phyloP scores from a whole-genome alignment of 805 yeast species.

The Candida fluviatilis region DNA sequence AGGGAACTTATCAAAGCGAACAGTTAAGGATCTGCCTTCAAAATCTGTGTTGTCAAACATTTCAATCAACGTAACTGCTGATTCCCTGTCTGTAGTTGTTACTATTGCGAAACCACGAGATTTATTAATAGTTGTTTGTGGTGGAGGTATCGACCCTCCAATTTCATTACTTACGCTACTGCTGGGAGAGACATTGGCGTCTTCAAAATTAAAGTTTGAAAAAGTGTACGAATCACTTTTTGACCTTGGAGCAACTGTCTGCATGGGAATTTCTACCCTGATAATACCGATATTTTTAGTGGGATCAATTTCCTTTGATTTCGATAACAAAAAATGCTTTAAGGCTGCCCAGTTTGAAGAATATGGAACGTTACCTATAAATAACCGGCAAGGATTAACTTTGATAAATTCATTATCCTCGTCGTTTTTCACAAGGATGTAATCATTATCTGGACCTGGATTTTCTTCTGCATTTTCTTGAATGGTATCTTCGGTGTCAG shows the following conservation, averaged over 20 bases:
- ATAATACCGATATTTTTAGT: slow-evolving; percentile 20
- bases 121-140: slow-evolving; percentile 4
- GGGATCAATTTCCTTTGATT: slow-evolving; percentile 24
- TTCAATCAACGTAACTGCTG: slow-evolving; percentile 47
- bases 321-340: slow-evolving; percentile 22
- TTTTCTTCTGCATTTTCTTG: background rate
- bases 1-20: slow-evolving; percentile 55
- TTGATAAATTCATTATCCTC: slow-evolving; percentile 22
- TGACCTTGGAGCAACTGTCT: slow-evolving; percentile 8
- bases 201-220: background rate
- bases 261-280: slow-evolving; percentile 41
- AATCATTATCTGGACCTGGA: slow-evolving; percentile 7
- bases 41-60: slow-evolving; percentile 49
- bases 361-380: slow-evolving; percentile 57
- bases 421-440: slow-evolving; percentile 16
- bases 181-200: background rate
- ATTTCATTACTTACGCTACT: background rate
- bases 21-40: slow-evolving; percentile 58
- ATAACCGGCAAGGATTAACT: slow-evolving; percentile 42
- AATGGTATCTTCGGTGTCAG: background rate
- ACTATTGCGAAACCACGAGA: slow-evolving; percentile 66
- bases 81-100: slow-evolving; percentile 41
- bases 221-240: background rate
- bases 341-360: slow-evolving; percentile 34
- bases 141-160: background rate